phyloP scores from a whole-genome alignment of 208 protist species.

The Acanthamoeba castellanii region DNA sequence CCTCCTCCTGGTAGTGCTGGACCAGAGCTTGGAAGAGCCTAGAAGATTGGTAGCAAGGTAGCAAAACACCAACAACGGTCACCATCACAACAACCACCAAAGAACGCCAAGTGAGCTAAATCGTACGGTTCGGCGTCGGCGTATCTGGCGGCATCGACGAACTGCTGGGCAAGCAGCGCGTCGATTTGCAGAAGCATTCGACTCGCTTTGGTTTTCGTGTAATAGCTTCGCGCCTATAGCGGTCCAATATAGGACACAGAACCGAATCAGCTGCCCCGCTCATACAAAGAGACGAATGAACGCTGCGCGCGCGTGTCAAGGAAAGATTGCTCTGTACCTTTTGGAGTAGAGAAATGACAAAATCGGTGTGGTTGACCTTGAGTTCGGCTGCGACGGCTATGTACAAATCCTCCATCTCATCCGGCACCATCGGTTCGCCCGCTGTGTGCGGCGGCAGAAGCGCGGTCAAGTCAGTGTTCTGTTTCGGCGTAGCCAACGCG shows the following conservation, averaged over 20 bases:
- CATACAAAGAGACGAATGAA: not conserved
- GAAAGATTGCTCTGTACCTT: slow-evolving; percentile 3
- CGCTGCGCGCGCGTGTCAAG: not conserved
- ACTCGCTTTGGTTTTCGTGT: not conserved
- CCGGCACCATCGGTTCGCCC: not conserved
- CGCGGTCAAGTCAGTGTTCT: too few relatives aligned
- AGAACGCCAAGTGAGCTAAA: not conserved
- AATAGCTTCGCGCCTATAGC: not conserved
- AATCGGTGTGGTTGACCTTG: slow-evolving; percentile 53
- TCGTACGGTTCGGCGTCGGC: not conserved
- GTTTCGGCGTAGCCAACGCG: too few relatives aligned
- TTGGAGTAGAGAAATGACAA: slow-evolving; percentile 27
- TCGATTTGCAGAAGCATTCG: slow-evolving; percentile 43
- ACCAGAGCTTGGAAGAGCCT: slow-evolving; percentile 30
- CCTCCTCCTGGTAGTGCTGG: not conserved
- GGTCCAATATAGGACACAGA: too few relatives aligned
- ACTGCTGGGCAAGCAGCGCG: slow-evolving; percentile 45
- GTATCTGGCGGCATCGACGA: slow-evolving; percentile 21
- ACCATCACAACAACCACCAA: too few relatives aligned
- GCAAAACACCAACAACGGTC: too few relatives aligned
- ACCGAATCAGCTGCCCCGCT: too few relatives aligned
- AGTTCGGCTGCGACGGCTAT: slow-evolving; percentile 66
- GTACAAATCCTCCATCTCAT: slow-evolving; percentile 74
- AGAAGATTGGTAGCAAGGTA: too few relatives aligned
- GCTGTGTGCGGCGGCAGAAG: not conserved